A percentile compares a stretch with the other conserved stretches of the same genome.
Evolutionary conservation across 352 stramenopile species (phyloP).

Genomic region (Phytophthora ramorum): DNA sequence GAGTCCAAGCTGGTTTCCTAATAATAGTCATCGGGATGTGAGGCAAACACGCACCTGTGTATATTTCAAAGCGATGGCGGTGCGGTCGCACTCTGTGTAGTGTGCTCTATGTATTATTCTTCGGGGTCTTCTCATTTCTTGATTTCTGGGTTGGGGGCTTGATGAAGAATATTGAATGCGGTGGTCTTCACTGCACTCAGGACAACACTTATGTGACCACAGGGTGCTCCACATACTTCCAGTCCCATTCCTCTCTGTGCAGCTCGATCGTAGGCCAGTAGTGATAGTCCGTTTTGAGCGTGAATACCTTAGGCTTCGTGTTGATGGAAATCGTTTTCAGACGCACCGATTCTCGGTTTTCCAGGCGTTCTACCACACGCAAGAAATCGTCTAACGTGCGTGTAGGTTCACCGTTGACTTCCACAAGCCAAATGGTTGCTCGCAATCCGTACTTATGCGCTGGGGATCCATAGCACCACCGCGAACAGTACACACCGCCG

Average conservation of each 20-base stretch:
- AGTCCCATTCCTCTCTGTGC: slow-evolving; percentile 64
- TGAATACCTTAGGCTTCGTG: slow-evolving; percentile 90
- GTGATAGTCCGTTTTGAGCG: slow-evolving; percentile 92
- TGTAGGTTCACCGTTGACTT: slow-evolving; percentile 89
- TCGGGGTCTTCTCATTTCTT: neutral
- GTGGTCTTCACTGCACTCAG: neutral
- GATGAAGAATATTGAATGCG: neutral
- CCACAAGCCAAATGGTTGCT: slow-evolving; percentile 92
- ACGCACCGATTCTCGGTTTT: slow-evolving; percentile 84
- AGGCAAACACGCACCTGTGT: slow-evolving; percentile 4
- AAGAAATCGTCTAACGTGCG: slow-evolving; percentile 88
- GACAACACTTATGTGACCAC: slow-evolving; percentile 7
- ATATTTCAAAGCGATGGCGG: slow-evolving; percentile 14
- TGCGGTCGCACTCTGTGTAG: neutral
- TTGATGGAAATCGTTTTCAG: slow-evolving; percentile 93
- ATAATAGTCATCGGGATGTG: slow-evolving; percentile 17
- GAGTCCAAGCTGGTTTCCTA: slow-evolving; percentile 2
- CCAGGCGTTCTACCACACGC: slow-evolving; percentile 77
- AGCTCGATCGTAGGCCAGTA: slow-evolving; percentile 93
- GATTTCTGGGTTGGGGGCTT: neutral
- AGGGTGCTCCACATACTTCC: slow-evolving; percentile 65
- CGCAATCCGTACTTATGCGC: slow-evolving; percentile 92
- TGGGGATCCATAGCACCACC: slow-evolving; percentile 92
- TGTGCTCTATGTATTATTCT: slow-evolving; percentile 21
- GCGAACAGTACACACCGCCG: slow-evolving; percentile 88